Percentiles rank a stretch among this genome's conserved stretches.
phyloP scores from a whole-genome alignment of 495 filamentous ascomycete genomes.

The Lophiostoma macrostomum region DNA sequence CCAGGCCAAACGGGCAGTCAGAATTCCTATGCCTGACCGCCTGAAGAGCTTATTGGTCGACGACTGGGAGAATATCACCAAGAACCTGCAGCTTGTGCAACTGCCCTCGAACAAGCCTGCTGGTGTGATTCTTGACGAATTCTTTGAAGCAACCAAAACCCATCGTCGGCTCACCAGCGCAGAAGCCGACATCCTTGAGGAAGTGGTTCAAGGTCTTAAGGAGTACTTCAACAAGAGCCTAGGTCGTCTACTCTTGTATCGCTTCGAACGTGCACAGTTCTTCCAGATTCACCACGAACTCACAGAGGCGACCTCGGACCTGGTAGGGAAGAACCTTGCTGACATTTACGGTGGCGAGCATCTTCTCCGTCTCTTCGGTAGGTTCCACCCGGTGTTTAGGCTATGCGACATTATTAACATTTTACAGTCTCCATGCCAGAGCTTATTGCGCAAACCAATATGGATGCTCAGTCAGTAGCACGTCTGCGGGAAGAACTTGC shows the following conservation, averaged over 20 bases:
- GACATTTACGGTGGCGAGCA: conserved; percentile 96
- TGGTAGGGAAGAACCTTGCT: conserved; percentile 60
- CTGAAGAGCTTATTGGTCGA: conserved; percentile 90
- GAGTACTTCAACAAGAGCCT: conserved; percentile 90
- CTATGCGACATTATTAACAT: conserved; percentile 1
- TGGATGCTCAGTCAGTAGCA: conserved; percentile 86
- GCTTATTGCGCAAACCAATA: conserved; percentile 92
- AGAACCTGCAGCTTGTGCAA: conserved; percentile 80
- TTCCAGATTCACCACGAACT: conserved; percentile 64
- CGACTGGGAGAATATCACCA: conserved; percentile 98
- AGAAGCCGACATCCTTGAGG: conserved; percentile 79
- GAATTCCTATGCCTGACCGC: conserved; percentile 76
- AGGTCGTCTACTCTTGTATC: conserved; percentile 83
- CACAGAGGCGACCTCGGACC: conserved; percentile 52
- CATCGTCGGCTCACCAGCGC: conserved; percentile 63
- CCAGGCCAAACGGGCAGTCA: conserved; percentile 72
- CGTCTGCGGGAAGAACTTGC: conserved; percentile 82
- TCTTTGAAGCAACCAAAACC: conserved; percentile 63
- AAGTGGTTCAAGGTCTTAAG: conserved; percentile 75
- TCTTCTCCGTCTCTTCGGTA: conserved; percentile 83
- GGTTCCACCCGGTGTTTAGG: conserved; percentile 24
- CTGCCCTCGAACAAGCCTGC: conserved; percentile 76
- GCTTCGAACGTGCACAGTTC: conserved; percentile 86
- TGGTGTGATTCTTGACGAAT: conserved; percentile 73
- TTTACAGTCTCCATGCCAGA: conserved; percentile 80